A percentile compares a stretch with the other conserved stretches of the same genome.
Conservation (phyloP, 148 eudicot genomes). For the Fallopia convolvulus region DNA sequence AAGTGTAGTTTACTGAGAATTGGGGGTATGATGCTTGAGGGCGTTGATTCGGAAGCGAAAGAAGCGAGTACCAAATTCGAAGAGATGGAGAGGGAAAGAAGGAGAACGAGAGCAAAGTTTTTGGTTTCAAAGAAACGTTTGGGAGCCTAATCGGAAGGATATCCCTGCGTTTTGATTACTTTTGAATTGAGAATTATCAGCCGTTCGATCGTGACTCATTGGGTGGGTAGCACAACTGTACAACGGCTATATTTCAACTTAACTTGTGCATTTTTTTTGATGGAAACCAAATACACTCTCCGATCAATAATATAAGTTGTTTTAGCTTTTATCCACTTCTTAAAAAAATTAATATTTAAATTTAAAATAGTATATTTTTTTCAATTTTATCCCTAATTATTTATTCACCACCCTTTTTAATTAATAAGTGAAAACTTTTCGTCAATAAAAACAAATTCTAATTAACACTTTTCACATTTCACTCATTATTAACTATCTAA, state of each 20-base stretch:
- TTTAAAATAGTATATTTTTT: too few relatives aligned
- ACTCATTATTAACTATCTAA: too few relatives aligned
- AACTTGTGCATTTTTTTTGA: too few relatives aligned
- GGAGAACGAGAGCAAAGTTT: neutral
- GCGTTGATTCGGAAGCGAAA: slow-evolving; percentile 5
- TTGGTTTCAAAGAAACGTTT: neutral
- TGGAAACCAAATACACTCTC: too few relatives aligned
- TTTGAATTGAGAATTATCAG: slow-evolving; percentile 2
- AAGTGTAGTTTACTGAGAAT: neutral
- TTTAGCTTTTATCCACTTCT: too few relatives aligned
- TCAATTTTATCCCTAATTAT: too few relatives aligned
- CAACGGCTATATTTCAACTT: neutral
- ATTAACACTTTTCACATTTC: too few relatives aligned
- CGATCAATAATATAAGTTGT: too few relatives aligned
- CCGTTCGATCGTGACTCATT: neutral
- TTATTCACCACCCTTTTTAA: too few relatives aligned
- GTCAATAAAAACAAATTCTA: too few relatives aligned
- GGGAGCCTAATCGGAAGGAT: neutral
- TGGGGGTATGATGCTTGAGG: neutral
- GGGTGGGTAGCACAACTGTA: neutral
- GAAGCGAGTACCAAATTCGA: neutral
- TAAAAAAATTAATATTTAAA: too few relatives aligned
- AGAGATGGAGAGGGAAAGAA: neutral
- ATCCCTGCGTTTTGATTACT: neutral
- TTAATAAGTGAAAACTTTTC: too few relatives aligned